Conservation (phyloP, 2,329 filamentous ascomycete genomes). For the Apiospora saccharicola region DNA sequence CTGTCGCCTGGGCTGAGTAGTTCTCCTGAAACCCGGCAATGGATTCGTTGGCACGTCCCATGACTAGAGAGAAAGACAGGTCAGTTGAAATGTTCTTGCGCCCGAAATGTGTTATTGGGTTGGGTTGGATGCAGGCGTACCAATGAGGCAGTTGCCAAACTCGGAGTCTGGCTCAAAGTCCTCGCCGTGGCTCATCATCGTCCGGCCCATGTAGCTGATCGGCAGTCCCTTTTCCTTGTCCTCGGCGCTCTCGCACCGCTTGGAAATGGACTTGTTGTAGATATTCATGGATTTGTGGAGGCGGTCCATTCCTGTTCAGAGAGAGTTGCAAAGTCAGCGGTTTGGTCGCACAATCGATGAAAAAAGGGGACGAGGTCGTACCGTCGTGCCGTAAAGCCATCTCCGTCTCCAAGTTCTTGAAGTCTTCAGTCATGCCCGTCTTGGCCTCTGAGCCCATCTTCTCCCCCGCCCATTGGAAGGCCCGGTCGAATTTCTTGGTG, state of each 20-base stretch:
- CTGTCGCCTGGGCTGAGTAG: slow-evolving; percentile 79
- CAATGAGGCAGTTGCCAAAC: slow-evolving; percentile 84
- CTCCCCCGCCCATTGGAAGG: slow-evolving; percentile 98
- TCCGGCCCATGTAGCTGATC: slow-evolving; percentile 78
- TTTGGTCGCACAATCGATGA: not conserved
- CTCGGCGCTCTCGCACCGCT: slow-evolving; percentile 78
- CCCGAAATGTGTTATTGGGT: too few relatives aligned
- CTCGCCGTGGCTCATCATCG: slow-evolving; percentile 88
- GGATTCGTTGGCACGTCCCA: slow-evolving; percentile 88
- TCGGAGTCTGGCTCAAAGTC: slow-evolving; percentile 92
- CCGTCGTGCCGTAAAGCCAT: slow-evolving; percentile 91
- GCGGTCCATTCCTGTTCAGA: slow-evolving; percentile 81
- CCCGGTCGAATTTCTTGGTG: slow-evolving; percentile 88
- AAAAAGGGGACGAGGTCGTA: slow-evolving; percentile 50
- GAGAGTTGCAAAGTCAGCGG: not conserved
- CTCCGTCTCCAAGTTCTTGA: slow-evolving; percentile 87
- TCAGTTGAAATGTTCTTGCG: not conserved
- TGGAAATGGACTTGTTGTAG: slow-evolving; percentile 88
- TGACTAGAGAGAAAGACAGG: slow-evolving; percentile 52
- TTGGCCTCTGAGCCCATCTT: slow-evolving; percentile 93
- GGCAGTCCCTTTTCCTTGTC: slow-evolving; percentile 89
- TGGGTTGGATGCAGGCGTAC: slow-evolving; percentile 51
- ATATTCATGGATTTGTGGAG: slow-evolving; percentile 85
- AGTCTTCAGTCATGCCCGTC: slow-evolving; percentile 87
- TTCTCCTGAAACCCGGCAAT: slow-evolving; percentile 85